Evolutionary conservation across 2,329 filamentous ascomycete genomes (phyloP), one percentile per base, ranked within the genome.

Genomic region (Diplodia scrobiculata): DNA sequence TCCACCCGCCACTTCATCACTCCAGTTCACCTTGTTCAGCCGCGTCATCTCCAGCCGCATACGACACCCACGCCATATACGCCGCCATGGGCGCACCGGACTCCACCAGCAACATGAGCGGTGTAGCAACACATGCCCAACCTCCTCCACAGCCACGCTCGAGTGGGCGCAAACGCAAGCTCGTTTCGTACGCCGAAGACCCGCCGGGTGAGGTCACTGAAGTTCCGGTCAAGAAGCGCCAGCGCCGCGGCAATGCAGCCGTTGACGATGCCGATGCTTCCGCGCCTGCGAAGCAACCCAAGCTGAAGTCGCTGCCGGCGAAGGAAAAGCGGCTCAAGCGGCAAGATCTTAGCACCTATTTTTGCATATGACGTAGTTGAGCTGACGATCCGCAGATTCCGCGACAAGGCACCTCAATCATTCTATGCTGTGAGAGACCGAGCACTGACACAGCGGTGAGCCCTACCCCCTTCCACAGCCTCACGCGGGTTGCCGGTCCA

Each of bases 381-480:
- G 47, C 66, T 67, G 25, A 67, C 50, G 34, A 41, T 69, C 68
- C 13, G 13, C 14, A 71, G 71, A 53, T 74, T 71, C 68, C 75
- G 76, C 32, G 69, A 72, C 6, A 74, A 78, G 36, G 72, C 84
- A 34, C 83, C 84, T 3, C 70, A 75, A 19, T 75, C 76, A 1
- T 86, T 82, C 71, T 69, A 80, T 2, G 76, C 80, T 21, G 78
- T 83, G 67, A 77, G 84, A 13, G 73, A 75, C 2, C 80, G 84
- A 58, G 84, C 84, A 4, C 73, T 74, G 27, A 82, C 78, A 5
- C 84, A 86, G 69, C 78, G 81, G 74, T 66, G 38, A 66, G 62
- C 50, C 11, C 32, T 2, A 36, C 45, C 34, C 27, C 13, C 29
- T 17, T 10, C 13, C 45, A 19, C 50, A 51, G 25, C 50, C 25